These are phyloP conservation scores for Pseudocercospora macadamiae DNA, from an alignment of 2,329 filamentous ascomycete species.

Conservation along the genomic window DNA sequence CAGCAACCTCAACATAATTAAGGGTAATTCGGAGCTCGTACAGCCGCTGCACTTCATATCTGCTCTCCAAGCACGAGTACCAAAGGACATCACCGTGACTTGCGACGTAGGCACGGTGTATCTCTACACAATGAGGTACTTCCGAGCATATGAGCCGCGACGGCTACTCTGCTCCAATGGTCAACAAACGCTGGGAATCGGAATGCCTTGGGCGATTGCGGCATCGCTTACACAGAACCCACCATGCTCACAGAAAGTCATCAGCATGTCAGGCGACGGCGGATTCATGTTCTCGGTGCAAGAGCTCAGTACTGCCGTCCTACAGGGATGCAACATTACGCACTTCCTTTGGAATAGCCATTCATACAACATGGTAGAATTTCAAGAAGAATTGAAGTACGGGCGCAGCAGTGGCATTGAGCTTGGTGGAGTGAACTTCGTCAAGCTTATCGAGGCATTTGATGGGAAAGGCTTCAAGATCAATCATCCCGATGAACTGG, in stretches of 20 bases:
- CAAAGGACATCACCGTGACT: constrained; percentile 47
- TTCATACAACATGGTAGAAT: constrained; percentile 55
- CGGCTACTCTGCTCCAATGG: constrained; percentile 53
- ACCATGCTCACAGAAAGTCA: constrained; percentile 49
- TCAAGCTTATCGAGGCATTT: constrained; percentile 52
- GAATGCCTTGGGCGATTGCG: constrained; percentile 54
- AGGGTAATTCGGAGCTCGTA: constrained; percentile 38
- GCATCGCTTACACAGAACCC: constrained; percentile 49
- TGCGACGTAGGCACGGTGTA: constrained; percentile 33
- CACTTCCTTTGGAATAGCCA: constrained; percentile 57
- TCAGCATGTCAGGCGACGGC: too few relatives aligned
- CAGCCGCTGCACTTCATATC: constrained; percentile 53
- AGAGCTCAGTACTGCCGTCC: constrained; percentile 52
- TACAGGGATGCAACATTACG: constrained; percentile 53
- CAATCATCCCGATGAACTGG: constrained; percentile 43
- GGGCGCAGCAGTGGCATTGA: constrained; percentile 50
- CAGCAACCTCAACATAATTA: constrained; percentile 24
- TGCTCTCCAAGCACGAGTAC: constrained; percentile 46
- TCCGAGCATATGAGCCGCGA: constrained; percentile 49
- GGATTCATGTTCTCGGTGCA: constrained; percentile 55
- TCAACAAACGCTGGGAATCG: constrained; percentile 55
- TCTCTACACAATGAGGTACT: constrained; percentile 54
- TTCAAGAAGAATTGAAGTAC: constrained; percentile 56
- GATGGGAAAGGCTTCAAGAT: constrained; percentile 52
- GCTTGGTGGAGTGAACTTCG: constrained; percentile 53